Evolutionary conservation across 371 early-diverging fungal species (phyloP), one percentile per base, ranked within the genome.

Genomic region (Apophysomyces elegans): DNA sequence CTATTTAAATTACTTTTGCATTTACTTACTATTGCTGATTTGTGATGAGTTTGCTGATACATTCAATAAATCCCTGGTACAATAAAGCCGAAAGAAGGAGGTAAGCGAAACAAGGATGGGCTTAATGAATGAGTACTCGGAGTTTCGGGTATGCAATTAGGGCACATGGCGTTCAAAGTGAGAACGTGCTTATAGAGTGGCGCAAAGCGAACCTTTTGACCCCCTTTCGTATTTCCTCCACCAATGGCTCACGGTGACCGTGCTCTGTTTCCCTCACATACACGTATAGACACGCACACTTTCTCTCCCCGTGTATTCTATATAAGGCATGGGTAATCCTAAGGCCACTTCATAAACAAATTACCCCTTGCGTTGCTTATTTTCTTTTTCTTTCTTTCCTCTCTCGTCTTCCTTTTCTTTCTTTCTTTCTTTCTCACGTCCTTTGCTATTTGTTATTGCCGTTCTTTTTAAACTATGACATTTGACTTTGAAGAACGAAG

Each of bases 401-500:
- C 56, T 47, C 60, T 11, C 41, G 45, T 58, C 43, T 61, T 62
- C 43, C 32, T 64, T 65, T 64, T 61, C 56, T 59, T 66, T 37
- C 35, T 46, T 47, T 44, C 32, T 59, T 38, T 37, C 41, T 60
- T 47, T 37, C 16, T 37, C 46, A 26, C 32, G 32, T 38, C 4
- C 45, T 38, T 69, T 44, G 37, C 45, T 57, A 13, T 37, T 62
- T 21, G 43, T 35, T 43, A 36, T 4, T 44, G 26, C 58, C 41
- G 35, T 63, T 21, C 38, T 46, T 58, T 50, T 37, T 37, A 36
- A 61, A 61, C 9, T 7, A 78, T 78, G 78, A 75, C 78, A 13
- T 78, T 75, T 68, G 78, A 78, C 43, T 78, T 78, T 73, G 78
- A 78, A 65, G 78, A 78, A 60, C 45, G 64, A 38, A 64, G 62